These are phyloP conservation scores for Fraxinus ornus DNA, from an alignment of 305 asterid species.

Conservation along the genomic window DNA sequence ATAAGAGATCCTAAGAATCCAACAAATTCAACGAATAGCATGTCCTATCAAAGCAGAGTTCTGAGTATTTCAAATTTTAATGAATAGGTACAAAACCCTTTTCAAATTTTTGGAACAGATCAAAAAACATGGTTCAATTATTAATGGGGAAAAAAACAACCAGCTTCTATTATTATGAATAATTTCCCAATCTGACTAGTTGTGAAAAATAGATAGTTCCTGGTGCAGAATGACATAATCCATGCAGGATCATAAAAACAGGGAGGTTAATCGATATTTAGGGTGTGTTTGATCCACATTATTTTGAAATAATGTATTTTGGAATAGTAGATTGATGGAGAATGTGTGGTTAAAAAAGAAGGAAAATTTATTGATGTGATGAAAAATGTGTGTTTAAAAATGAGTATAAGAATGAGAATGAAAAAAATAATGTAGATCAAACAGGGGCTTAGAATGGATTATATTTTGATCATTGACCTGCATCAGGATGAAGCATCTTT, in stretches of 20 bases:
- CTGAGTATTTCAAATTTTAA: not conserved
- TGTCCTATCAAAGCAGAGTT: not conserved
- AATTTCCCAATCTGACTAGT: not conserved
- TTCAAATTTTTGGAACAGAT: not conserved
- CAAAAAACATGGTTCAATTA: not conserved
- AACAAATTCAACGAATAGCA: not conserved
- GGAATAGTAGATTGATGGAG: too few relatives aligned
- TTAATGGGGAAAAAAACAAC: not conserved
- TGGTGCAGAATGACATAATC: not conserved
- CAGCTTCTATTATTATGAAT: not conserved
- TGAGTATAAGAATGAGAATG: too few relatives aligned
- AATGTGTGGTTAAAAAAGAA: too few relatives aligned
- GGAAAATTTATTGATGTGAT: too few relatives aligned
- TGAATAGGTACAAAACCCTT: not conserved
- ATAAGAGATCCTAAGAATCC: not conserved
- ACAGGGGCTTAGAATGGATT: not conserved
- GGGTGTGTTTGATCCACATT: too few relatives aligned
- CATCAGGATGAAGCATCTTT: slow-evolving; percentile 85
- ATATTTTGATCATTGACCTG: slow-evolving; percentile 50
- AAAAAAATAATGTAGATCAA: too few relatives aligned
- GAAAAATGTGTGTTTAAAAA: too few relatives aligned
- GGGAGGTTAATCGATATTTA: not conserved
- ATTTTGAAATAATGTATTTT: too few relatives aligned
- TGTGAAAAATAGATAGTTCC: not conserved
- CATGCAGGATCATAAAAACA: not conserved